Base-by-base conservation (phyloP, 768 basidiomycete species). In the Leccinum subgranulosum region DNA sequence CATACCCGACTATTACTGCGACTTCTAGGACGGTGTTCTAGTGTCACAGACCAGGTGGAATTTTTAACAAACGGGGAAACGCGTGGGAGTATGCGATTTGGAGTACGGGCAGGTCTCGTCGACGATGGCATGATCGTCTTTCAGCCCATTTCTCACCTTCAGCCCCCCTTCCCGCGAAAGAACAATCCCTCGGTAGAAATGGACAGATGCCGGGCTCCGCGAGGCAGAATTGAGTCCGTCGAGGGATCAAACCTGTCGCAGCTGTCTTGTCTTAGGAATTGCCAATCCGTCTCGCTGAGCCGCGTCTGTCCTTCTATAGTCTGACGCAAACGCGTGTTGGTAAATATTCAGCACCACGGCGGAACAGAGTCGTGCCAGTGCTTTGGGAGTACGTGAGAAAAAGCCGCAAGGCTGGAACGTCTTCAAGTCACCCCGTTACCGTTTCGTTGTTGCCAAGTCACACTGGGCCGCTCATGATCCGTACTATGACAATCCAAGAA, bases 401-500 rank as follows among this genome's bases (percentile, higher is more conserved):
- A 39, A 14, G 15, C 9, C 17, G 27, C 31, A 17, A 36, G 34
- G 33, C 3, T 21, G 27, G 15, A 39, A 15, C 34, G 43, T 21
- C 27, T 29, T 11, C 5, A 50, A 27, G 50, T 15, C 15, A 36
- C 62, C 65, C 48, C 57, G 62, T 66, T 63, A 58, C 66, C 58
- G 5, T 21, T 6, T 41, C 15, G 66, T 57, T n/a, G 66, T 57
- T n/a, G 58, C 39, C 61, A 66, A 34, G 65, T 34, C 57, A 62
- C 47, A 17, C 11, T 4, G 5, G 34, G 27, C 53, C 53, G 41
- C 50, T 54, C 34, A 50, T 4, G 43, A 29, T 34, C 41, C 43
- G 0, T 29, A 3, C 23, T 23, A 53, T 54, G 50, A 36, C 45
- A 39, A 67, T 50, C 63, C 68, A 68, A 69, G 66, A 69, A 60